Percentiles rank a stretch among this genome's conserved stretches.
Evolutionary conservation across 768 basidiomycete species (phyloP).

Genomic region (Termitomyces heimii): DNA sequence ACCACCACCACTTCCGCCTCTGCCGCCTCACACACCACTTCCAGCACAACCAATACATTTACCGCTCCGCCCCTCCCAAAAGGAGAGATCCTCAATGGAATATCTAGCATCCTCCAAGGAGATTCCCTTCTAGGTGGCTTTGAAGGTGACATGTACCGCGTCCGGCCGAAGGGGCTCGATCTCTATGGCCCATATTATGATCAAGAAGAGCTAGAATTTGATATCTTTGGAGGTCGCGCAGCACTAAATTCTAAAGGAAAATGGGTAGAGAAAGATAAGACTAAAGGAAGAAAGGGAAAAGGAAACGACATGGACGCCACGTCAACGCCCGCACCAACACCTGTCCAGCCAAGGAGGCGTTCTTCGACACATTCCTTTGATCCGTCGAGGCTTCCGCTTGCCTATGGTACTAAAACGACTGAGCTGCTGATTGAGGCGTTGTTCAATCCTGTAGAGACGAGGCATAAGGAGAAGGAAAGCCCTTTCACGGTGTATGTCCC

Average conservation of each 20-base stretch:
- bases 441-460: slow-evolving; percentile 64
- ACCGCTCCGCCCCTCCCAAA: slow-evolving; percentile 63
- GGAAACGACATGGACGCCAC: slow-evolving; percentile 8
- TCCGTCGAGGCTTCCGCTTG: slow-evolving; percentile 39
- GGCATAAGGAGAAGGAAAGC: slow-evolving; percentile 27
- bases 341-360: not conserved
- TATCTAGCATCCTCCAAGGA: slow-evolving; percentile 46
- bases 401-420: slow-evolving; percentile 58
- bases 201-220: slow-evolving; percentile 30
- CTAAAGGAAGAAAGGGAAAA: slow-evolving; percentile 1
- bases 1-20: not conserved
- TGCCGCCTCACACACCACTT: not conserved
- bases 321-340: not conserved
- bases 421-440: slow-evolving; percentile 73
- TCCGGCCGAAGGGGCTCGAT: slow-evolving; percentile 46
- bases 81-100: slow-evolving; percentile 66
- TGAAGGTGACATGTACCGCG: slow-evolving; percentile 46
- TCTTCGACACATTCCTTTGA: slow-evolving; percentile 23
- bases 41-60: slow-evolving; percentile 26
- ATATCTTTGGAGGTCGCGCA: slow-evolving; percentile 23
- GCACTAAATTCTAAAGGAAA: not conserved
- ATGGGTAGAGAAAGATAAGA: not conserved
- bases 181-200: slow-evolving; percentile 34
- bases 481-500: slow-evolving; percentile 39
- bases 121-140: slow-evolving; percentile 9